A percentile compares a stretch with the other conserved stretches of the same genome.
These are phyloP conservation scores for Heterobasidion occidentale DNA, from an alignment of 1,284 basidiomycete genomes.

Conservation along the genomic window DNA sequence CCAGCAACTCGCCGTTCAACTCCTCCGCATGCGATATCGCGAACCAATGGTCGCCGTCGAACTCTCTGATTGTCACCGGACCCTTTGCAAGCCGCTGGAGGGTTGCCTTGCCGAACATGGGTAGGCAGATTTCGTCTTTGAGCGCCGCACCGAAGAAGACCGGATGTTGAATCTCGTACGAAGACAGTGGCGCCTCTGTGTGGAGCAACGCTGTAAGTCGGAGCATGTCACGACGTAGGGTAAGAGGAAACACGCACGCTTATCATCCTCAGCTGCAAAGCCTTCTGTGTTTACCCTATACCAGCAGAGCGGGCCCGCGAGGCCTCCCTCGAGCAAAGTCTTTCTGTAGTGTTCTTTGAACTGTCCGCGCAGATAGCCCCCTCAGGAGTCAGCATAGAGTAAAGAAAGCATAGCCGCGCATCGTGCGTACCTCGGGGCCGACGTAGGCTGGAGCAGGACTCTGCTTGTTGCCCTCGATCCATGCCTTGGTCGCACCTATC, in stretches of 20 bases:
- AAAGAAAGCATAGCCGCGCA: no score
- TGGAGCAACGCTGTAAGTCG: no score
- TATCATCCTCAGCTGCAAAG: no score
- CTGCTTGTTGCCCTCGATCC: slow-evolving; percentile 20
- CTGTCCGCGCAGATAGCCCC: no score
- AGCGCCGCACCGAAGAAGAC: slow-evolving; percentile 17
- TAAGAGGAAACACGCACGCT: background rate
- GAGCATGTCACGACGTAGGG: background rate
- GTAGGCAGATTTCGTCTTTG: slow-evolving; percentile 16
- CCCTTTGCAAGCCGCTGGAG: slow-evolving; percentile 10
- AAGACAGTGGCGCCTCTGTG: slow-evolving; percentile 11
- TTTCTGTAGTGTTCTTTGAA: no score
- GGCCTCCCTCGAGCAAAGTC: no score
- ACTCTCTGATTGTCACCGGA: slow-evolving; percentile 17
- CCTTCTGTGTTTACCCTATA: no score
- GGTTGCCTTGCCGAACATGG: slow-evolving; percentile 10
- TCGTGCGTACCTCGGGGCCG: slow-evolving; percentile 18
- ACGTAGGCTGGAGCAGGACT: slow-evolving; percentile 18
- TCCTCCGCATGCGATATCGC: slow-evolving; percentile 18
- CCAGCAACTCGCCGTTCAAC: slow-evolving; percentile 17
- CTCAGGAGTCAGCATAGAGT: no score
- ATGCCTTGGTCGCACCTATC: slow-evolving; percentile 21
- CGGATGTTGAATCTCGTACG: slow-evolving; percentile 12
- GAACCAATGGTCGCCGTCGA: slow-evolving; percentile 25
- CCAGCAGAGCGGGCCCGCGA: no score